These are phyloP conservation scores for Fusarium robinianum DNA, from an alignment of 2,329 filamentous ascomycete species.

Conservation along the genomic window DNA sequence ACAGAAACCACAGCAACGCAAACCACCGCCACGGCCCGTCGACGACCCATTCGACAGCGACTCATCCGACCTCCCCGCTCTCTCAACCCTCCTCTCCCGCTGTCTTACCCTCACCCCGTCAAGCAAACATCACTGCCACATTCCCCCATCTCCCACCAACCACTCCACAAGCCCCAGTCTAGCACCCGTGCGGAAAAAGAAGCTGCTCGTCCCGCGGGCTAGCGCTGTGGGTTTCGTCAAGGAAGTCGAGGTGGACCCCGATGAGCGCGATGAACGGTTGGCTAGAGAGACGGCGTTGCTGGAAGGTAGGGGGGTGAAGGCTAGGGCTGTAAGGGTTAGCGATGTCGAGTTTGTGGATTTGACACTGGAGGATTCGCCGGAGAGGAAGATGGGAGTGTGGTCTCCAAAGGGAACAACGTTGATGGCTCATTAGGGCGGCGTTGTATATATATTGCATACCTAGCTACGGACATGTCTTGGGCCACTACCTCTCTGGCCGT, in stretches of 20 bases:
- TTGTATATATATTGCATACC: too few species aligned
- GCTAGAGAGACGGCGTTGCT: constrained; percentile 26
- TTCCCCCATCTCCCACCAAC: not conserved
- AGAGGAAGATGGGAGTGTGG: not conserved
- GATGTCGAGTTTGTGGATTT: constrained; percentile 43
- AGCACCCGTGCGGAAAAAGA: constrained; percentile 41
- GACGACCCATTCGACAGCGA: constrained; percentile 5
- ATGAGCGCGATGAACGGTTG: constrained; percentile 34
- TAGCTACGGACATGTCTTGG: too few species aligned
- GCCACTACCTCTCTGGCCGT: too few species aligned
- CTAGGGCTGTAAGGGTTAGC: constrained; percentile 36
- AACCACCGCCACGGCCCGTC: too few species aligned
- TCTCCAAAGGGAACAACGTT: not conserved
- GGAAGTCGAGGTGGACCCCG: constrained; percentile 36
- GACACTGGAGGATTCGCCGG: constrained; percentile 35
- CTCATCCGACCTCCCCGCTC: constrained; percentile 10
- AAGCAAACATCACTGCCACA: constrained; percentile 9
- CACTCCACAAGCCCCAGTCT: constrained; percentile 18
- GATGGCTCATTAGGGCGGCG: too few species aligned
- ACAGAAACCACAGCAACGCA: constrained; percentile 6
- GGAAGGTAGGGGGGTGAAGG: constrained; percentile 17
- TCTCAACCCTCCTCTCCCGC: constrained; percentile 6
- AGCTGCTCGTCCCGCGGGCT: constrained; percentile 44
- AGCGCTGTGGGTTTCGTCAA: constrained; percentile 47
- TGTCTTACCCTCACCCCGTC: constrained; percentile 8